These are phyloP conservation scores for Jaminaea rosea DNA, from an alignment of 1,284 basidiomycete species.

Conservation along the genomic window DNA sequence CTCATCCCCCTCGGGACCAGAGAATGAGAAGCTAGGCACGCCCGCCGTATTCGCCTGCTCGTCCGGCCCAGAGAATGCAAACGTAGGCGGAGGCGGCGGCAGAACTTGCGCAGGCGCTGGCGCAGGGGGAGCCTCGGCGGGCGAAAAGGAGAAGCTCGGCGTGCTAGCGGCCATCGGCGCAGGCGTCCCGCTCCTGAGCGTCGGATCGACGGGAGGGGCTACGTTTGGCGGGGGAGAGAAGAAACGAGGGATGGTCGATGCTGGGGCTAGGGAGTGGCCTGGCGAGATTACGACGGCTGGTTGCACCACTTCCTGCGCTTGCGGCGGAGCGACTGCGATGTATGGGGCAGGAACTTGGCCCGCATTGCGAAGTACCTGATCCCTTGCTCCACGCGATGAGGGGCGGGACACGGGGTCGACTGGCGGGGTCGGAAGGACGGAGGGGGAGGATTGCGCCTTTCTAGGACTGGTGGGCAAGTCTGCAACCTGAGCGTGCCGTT, in stretches of 20 bases:
- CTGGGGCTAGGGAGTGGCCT: too few relatives aligned
- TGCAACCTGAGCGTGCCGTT: too few relatives aligned
- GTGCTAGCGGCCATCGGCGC: not conserved
- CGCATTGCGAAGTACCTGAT: not conserved
- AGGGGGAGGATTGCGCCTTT: too few relatives aligned
- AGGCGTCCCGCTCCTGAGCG: constrained; percentile 2
- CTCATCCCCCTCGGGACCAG: too few relatives aligned
- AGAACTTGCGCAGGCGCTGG: not conserved
- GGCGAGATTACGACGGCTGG: too few relatives aligned
- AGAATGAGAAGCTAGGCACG: too few relatives aligned
- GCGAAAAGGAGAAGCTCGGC: constrained; percentile 14
- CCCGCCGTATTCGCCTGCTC: too few relatives aligned
- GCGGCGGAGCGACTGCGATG: not conserved
- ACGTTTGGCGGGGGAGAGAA: constrained; percentile 2
- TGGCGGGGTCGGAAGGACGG: too few relatives aligned
- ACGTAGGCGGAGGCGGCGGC: too few relatives aligned
- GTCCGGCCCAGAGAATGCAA: too few relatives aligned
- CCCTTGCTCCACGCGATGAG: constrained; percentile 5
- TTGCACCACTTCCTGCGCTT: not conserved
- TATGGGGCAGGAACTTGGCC: not conserved
- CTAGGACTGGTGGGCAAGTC: too few relatives aligned
- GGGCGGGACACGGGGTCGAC: too few relatives aligned
- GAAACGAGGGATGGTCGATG: not conserved
- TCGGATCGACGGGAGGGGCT: not conserved
- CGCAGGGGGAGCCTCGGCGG: constrained; percentile 10